These are phyloP conservation scores for Pleodorina starrii DNA, from an alignment of 139 green algal genomes.

Conservation along the genomic window DNA sequence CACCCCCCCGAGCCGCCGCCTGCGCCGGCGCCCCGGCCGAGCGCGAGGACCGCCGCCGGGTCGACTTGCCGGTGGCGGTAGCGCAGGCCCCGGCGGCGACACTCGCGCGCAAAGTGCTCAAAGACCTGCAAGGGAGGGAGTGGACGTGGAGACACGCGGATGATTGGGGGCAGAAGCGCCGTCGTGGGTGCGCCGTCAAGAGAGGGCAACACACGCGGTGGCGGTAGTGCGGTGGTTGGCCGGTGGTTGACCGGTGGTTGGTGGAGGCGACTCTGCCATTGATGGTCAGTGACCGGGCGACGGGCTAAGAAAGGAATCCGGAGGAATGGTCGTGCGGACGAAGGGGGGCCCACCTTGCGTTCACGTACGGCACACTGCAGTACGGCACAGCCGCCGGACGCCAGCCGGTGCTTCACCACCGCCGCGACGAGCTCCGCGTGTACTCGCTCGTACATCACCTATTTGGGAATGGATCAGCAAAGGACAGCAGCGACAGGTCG, in stretches of 20 bases:
- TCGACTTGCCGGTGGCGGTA: conserved; percentile 49
- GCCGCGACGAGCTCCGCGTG: conserved; percentile 76
- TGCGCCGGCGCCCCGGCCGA: background rate
- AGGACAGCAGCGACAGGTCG: no score
- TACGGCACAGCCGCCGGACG: conserved; percentile 65
- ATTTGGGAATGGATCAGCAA: no score
- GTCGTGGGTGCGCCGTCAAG: no score
- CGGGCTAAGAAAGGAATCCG: no score
- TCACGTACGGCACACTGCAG: conserved; percentile 78
- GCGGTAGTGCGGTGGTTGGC: no score
- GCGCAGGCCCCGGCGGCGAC: conserved; percentile 52
- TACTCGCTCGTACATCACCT: conserved; percentile 81
- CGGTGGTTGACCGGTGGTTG: no score
- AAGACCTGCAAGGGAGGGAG: conserved; percentile 60
- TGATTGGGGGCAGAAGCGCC: background rate
- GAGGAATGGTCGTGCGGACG: no score
- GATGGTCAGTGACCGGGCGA: no score
- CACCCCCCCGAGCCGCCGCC: background rate
- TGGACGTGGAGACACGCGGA: background rate
- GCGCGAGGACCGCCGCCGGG: background rate
- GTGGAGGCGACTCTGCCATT: no score
- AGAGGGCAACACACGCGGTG: no score
- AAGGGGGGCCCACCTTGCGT: conserved; percentile 33
- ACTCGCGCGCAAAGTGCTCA: conserved; percentile 63
- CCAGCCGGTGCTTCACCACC: conserved; percentile 73